Conservation (phyloP, 768 basidiomycete genomes). For the Boletus reticulatus region DNA sequence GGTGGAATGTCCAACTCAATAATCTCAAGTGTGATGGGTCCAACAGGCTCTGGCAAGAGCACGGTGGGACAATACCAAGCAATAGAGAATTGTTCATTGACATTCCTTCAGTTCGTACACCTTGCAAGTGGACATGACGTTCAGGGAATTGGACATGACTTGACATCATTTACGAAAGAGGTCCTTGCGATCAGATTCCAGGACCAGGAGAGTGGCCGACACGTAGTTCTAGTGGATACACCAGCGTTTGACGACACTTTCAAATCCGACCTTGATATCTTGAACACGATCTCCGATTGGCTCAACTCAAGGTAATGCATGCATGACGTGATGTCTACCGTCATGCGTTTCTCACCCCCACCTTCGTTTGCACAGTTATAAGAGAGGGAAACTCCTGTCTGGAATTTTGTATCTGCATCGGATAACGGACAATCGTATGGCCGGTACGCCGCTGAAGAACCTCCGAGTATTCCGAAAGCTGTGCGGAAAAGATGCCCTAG, state of each 20-base stretch:
- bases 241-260: background rate
- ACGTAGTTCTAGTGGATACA: slow-evolving; percentile 25
- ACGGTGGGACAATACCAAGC: no score
- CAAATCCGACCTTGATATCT: slow-evolving; percentile 10
- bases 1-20: background rate
- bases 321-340: background rate
- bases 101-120: background rate
- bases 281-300: slow-evolving; percentile 15
- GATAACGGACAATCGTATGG: no score
- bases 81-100: no score
- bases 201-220: background rate
- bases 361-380: slow-evolving; percentile 1
- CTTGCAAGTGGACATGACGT: background rate
- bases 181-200: slow-evolving; percentile 5
- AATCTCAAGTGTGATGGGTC: slow-evolving; percentile 5
- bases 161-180: slow-evolving; percentile 10
- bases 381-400: no score
- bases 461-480: slow-evolving; percentile 31
- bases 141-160: slow-evolving; percentile 3
- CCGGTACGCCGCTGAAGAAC: no score
- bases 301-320: background rate
- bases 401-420: no score
- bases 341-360: background rate
- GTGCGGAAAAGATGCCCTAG: slow-evolving; percentile 28
- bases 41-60: no score